Evolutionary conservation across 2,329 filamentous ascomycete species (phyloP), one percentile per base, ranked within the genome.

Genomic region (Massarina eburnea): DNA sequence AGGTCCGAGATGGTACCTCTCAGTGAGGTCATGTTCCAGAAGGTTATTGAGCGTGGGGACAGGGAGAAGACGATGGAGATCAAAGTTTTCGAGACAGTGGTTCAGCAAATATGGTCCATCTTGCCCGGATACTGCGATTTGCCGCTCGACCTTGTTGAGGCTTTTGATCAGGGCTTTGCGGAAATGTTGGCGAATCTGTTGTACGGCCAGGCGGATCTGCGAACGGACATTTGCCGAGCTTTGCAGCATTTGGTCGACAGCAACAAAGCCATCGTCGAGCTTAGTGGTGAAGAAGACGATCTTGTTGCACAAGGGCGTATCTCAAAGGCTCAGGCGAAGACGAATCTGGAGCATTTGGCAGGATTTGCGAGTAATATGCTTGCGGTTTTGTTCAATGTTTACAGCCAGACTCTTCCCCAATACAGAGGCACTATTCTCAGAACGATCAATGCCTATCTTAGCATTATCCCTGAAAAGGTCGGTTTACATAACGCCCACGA

Each of bases 301-400:
- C 72, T 95, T 18, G 76, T 94, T 27, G 77, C 90, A 10, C 89
- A 92, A 66, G 86, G 87, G 59, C 80, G 91, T 39, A 81, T 96
- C 12, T 84, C 87, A 3, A 91, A 87, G 66, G 80, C 77, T 3
- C 78, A 84, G 30, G 92, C 94, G 0, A 76, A 83, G 67, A 85
- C 85, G 71, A 96, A 96, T 64, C 74, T 97, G 30, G 76, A 83
- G n/a, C 86, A 95, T 66, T 77, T 99, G 10, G 84, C 89, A 14
- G 76, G 76, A 1, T 91, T 94, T 64, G 81, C 92, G 1, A 86
- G 86, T 49, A 97, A 97, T 61, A 81, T 99, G 72, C 82, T 99
- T 33, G 91, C 94, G 6, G 92, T 97, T 0, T 76, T 99, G n/a
- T 97, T 99, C 79, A 99, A 99, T 66, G 92, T 99, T 35, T 99